Evolutionary conservation across 2,329 filamentous ascomycete genomes (phyloP).

Genomic region (Grosmannia clavigera): DNA sequence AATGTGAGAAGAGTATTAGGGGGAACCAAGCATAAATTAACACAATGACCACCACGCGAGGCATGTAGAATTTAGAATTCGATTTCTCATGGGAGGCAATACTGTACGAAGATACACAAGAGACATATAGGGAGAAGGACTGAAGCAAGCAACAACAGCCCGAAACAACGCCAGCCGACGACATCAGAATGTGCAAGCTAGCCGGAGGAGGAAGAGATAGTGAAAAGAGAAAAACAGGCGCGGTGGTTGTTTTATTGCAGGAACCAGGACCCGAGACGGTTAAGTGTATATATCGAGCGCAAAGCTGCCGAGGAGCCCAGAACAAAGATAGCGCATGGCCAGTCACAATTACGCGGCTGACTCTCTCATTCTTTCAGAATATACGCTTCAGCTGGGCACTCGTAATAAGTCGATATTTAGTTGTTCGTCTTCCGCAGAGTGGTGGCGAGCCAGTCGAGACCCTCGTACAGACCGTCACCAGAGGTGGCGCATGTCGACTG

Average conservation of each 20-base stretch:
- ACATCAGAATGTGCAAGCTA: not conserved
- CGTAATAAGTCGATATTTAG: not conserved
- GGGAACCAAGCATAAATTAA: not conserved
- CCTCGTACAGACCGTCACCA: constrained; percentile 98
- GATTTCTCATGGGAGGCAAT: constrained; percentile 7
- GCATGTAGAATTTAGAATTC: constrained; percentile 3
- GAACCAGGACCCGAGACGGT: not conserved
- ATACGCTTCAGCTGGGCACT: not conserved
- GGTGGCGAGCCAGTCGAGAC: constrained; percentile 85
- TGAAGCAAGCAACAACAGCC: not conserved
- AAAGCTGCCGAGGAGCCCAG: not conserved
- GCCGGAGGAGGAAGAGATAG: not conserved
- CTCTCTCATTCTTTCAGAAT: constrained; percentile 22
- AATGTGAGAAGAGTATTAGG: too few relatives aligned
- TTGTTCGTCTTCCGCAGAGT: constrained; percentile 66
- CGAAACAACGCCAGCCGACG: not conserved
- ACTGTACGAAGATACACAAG: constrained; percentile 8
- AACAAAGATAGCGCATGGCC: not conserved
- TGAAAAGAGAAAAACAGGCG: not conserved
- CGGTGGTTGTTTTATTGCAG: not conserved
- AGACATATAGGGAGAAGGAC: constrained; percentile 2
- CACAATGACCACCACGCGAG: not conserved
- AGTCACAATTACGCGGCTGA: not conserved
- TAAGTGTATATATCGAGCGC: not conserved
- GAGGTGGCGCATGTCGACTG: constrained; percentile 99